Base-by-base conservation (phyloP, 1,284 basidiomycete genomes). In the Mrakiaceae sp. region DNA sequence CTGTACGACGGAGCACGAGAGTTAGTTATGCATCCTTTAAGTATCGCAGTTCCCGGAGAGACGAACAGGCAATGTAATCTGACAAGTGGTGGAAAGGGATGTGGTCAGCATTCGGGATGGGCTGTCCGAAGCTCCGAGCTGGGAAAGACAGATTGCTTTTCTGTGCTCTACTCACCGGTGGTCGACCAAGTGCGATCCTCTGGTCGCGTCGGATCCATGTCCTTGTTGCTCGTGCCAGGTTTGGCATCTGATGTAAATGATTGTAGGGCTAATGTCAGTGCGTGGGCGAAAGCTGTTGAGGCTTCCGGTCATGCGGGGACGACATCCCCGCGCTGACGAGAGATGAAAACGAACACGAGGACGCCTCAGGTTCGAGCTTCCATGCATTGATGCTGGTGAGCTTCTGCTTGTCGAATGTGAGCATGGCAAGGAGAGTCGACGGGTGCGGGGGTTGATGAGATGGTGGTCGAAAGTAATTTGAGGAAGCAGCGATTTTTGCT, bases 151-250 rank as follows among this genome's bases (percentile, higher is more conserved):
- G 9, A 49, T 14, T 49, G 8, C 9, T 49, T 14, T 49, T 8
- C 48, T 8, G 8, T 14, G 9, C 8, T 49, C 9, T 49, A 9
- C 48, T 49, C 48, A 49, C 14, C 48, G 8, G 9, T 49, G 58
- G 16, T 50, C 1, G 49, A 49, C 58, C 58, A 60, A 5, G 58
- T 49, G 16, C 46, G 3, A 5, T 47, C n/a, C 3, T 40, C 44
- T 5, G 61, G 53, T n/a, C 53, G 61, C 2, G 61, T 62, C 0
- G 61, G 61, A 39, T 62, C 61, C 2, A 62, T 5, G 39, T 62
- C 61, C 27, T 44, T 55, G 53, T 62, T 62, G 4, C 46, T 49
- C 10, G 52, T 55, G 2, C 61, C 61, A 2, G 42, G 40, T 14
- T 43, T 43, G 3, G 54, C 54, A 42, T 42, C 54, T 56, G 42